Base-by-base conservation (phyloP, 495 filamentous ascomycete species). In the Penicillium angulare region DNA sequence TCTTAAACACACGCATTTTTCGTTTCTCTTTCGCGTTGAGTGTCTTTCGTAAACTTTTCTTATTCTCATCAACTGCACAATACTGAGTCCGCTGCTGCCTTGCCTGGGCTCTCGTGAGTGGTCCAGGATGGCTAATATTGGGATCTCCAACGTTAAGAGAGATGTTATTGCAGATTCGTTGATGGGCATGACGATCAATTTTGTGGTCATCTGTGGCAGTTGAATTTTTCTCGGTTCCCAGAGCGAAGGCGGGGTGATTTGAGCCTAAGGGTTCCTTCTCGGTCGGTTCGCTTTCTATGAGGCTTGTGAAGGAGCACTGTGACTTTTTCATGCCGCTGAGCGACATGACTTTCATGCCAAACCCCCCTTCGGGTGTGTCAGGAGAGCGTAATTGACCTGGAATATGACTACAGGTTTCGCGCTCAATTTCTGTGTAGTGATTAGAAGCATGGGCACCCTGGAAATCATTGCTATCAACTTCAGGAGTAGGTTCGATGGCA, bases 1-100 rank as follows among this genome's bases (percentile, higher is more conserved):
- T 47, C 42, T 56, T 50, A 24, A 56, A 21, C 32, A 42, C 47
- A 50, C 22, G 27, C 12, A 56, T 16, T 26, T 50, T 47, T n/a
- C 42, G 41, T 47, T 47, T 46, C 5, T 47, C 47, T 24, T 31
- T 50, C 47, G 41, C 16, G 2, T 46, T 47, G 15, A 56, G 41
- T 15, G 33, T 50, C 24, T 50, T n/a, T 29, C 26, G 42, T 8
- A 27, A 34, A 6, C 29, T 46, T 9, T 16, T 17, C 4, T 26
- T 20, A 1, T 29, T 34, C 23, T 27, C 18, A 42, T 39, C 2
- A 26, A 33, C 36, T 32, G n/a, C 1, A 36, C 7, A 16, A 21
- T 41, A n/a, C 33, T 21, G 35, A 7, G 21, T 26, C 27, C 23
- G 34, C 41, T 34, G 53, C 21, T 27, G 24, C 46, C 35, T 50